A percentile compares a stretch with the other conserved stretches of the same genome.
Evolutionary conservation across 2,329 filamentous ascomycete species (phyloP).

Genomic region (Chaetomium globosum): DNA sequence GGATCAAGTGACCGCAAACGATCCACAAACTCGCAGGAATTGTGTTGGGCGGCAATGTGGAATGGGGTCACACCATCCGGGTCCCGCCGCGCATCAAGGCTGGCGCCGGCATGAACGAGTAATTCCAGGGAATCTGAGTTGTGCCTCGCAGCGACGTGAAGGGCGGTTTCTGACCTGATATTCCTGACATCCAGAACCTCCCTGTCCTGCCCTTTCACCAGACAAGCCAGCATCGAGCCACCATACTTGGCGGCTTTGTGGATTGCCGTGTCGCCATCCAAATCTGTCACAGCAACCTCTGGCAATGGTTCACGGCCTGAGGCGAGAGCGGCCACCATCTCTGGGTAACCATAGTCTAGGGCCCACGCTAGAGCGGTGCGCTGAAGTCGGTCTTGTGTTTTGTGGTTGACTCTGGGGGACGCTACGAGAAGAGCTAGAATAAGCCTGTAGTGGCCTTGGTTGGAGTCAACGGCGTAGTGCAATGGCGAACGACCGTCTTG

Average conservation of each 20-base stretch:
- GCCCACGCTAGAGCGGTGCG: conserved; percentile 12
- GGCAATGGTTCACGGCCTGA: neutral
- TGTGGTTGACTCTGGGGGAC: neutral
- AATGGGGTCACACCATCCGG: neutral
- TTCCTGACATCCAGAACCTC: neutral
- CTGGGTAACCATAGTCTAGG: neutral
- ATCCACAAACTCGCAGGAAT: neutral
- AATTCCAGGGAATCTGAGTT: neutral
- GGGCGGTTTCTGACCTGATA: neutral
- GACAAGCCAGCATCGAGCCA: neutral
- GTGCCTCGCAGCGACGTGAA: neutral
- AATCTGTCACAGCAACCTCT: neutral
- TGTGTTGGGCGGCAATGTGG: neutral
- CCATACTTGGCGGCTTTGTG: neutral
- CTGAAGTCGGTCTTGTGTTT: neutral
- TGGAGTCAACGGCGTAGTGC: neutral
- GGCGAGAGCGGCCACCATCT: neutral
- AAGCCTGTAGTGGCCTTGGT: neutral
- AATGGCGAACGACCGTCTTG: conserved; percentile 3
- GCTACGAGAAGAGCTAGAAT: neutral
- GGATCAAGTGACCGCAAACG: neutral
- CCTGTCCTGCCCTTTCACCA: neutral
- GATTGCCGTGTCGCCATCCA: neutral
- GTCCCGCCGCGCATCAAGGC: neutral
- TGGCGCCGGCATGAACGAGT: neutral